Evolutionary conservation across 768 basidiomycete genomes (phyloP).

Genomic region (Boletus pseudo-olivaceus): DNA sequence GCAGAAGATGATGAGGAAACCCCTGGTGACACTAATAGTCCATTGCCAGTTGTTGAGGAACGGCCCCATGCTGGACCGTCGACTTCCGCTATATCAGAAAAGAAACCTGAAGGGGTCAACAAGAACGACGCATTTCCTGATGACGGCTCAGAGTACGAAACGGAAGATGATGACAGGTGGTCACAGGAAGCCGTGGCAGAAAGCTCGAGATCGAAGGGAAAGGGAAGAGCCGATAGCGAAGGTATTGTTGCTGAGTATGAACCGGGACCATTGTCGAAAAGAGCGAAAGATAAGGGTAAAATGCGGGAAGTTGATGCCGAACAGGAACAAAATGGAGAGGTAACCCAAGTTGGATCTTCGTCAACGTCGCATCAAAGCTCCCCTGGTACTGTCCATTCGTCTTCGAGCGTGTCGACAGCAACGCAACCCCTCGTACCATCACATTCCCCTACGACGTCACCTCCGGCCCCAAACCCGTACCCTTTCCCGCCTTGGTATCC

Average conservation of each 20-base stretch:
- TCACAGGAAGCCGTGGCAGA: slow-evolving; percentile 18
- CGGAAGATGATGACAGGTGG: slow-evolving; percentile 24
- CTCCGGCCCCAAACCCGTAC: slow-evolving; percentile 50
- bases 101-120: background rate
- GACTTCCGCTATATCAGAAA: background rate
- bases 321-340: slow-evolving; percentile 11
- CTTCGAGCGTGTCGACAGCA: slow-evolving; percentile 5
- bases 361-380: slow-evolving; percentile 11
- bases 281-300: slow-evolving; percentile 21
- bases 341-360: slow-evolving; percentile 4
- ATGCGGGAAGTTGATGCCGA: slow-evolving; percentile 14
- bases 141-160: slow-evolving; percentile 8
- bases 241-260: slow-evolving; percentile 10
- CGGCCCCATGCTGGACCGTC: slow-evolving; percentile 4
- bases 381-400: background rate
- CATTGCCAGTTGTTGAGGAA: background rate
- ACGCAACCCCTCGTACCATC: background rate
- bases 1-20: slow-evolving; percentile 2
- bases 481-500: slow-evolving; percentile 68
- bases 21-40: background rate
- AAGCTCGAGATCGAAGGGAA: slow-evolving; percentile 23
- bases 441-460: background rate
- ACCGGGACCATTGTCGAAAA: slow-evolving; percentile 6
- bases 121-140: background rate
- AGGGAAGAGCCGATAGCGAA: slow-evolving; percentile 22